Conservation (phyloP, 176 grass and related monocot species). For the Calamus simplicifolius region DNA sequence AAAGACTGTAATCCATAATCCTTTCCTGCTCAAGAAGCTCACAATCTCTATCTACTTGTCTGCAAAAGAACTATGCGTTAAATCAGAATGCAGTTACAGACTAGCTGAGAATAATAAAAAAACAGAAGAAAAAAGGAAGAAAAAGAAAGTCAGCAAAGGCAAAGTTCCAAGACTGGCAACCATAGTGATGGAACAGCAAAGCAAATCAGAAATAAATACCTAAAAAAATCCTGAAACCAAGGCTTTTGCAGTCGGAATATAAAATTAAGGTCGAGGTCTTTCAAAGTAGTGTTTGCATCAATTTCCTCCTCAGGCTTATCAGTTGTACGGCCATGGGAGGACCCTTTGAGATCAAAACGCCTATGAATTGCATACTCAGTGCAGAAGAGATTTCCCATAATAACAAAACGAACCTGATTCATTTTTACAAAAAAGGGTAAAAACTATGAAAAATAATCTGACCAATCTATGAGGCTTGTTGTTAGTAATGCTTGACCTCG, state of each 20-base stretch:
- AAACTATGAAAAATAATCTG: no score
- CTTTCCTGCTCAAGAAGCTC: slow-evolving; percentile 85
- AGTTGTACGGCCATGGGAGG: slow-evolving; percentile 70
- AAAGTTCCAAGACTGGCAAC: no score
- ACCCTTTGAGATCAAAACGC: slow-evolving; percentile 76
- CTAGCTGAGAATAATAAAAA: not conserved
- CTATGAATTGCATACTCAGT: slow-evolving; percentile 48
- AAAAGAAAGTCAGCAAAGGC: not conserved
- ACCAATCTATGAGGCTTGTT: no score
- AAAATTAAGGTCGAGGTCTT: slow-evolving; percentile 88
- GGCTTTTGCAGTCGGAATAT: slow-evolving; percentile 55
- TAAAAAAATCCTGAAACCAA: slow-evolving; percentile 63
- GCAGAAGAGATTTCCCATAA: slow-evolving; percentile 84
- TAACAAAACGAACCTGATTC: slow-evolving; percentile 68
- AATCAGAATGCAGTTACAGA: not conserved
- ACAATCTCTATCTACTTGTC: slow-evolving; percentile 86
- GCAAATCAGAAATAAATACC: slow-evolving; percentile 18
- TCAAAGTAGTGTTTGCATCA: slow-evolving; percentile 57
- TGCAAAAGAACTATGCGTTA: slow-evolving; percentile 6
- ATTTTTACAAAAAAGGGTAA: no score
- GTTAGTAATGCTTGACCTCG: no score
- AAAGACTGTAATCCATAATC: slow-evolving; percentile 92
- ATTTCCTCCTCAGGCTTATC: slow-evolving; percentile 76
- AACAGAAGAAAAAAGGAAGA: not conserved
- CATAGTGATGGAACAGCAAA: no score